Percentiles rank a stretch among this genome's conserved stretches.
phyloP scores from a whole-genome alignment of 306 rosid species.

The Cicer pinnatifidum region DNA sequence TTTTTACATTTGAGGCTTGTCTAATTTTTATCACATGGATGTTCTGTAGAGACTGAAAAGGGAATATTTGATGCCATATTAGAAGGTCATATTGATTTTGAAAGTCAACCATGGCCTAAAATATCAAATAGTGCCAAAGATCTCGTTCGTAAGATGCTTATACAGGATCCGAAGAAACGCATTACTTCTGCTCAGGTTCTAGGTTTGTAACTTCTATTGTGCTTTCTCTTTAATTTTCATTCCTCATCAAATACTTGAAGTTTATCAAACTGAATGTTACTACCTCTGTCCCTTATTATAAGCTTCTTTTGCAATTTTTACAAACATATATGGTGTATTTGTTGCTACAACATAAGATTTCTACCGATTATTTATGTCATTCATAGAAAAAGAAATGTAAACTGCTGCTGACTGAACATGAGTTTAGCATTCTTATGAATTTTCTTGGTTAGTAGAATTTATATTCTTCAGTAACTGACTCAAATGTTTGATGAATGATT shows the following conservation, averaged over 20 bases:
- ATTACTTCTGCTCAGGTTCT: constrained; percentile 82
- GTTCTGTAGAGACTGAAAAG: constrained; percentile 73
- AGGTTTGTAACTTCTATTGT: constrained; percentile 53
- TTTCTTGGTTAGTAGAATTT: neutral
- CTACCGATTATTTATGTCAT: neutral
- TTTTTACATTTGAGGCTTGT: constrained; percentile 8
- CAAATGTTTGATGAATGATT: constrained; percentile 41
- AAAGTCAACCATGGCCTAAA: constrained; percentile 79
- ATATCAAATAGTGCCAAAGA: constrained; percentile 86
- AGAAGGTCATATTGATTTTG: constrained; percentile 85
- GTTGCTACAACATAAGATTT: too few species aligned
- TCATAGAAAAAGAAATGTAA: neutral
- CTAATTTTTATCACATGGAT: constrained; percentile 25
- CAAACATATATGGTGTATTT: too few species aligned
- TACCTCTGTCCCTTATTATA: too few species aligned
- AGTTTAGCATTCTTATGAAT: constrained; percentile 8
- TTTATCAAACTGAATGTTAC: neutral
- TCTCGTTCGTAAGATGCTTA: constrained; percentile 80
- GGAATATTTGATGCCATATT: constrained; percentile 89
- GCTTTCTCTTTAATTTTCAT: neutral
- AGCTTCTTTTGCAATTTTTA: too few species aligned
- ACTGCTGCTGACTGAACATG: neutral
- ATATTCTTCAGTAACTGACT: constrained; percentile 43
- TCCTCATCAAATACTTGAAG: constrained; percentile 8
- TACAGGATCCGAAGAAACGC: constrained; percentile 82